Conservation (phyloP, 1,284 basidiomycete species). For the Marasmius sp. region DNA sequence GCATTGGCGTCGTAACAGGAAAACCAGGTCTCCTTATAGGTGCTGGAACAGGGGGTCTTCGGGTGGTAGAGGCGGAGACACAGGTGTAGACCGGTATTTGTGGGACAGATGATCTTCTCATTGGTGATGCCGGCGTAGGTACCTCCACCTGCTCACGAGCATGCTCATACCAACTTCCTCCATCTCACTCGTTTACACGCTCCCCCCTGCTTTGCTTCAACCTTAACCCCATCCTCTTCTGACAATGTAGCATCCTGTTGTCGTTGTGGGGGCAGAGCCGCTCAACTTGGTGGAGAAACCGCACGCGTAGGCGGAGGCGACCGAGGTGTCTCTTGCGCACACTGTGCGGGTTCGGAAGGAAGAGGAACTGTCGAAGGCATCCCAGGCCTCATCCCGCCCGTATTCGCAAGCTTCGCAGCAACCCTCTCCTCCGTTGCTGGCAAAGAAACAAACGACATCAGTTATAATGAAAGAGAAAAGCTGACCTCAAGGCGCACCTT, state of each 20-base stretch:
- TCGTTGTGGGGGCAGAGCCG: constrained; percentile 35
- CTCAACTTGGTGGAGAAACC: constrained; percentile 28
- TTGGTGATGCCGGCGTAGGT: constrained; percentile 41
- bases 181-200: constrained; percentile 38
- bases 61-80: constrained; percentile 36
- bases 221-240: constrained; percentile 48
- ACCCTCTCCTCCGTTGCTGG: constrained; percentile 66
- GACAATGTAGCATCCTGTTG: constrained; percentile 33
- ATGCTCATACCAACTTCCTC: constrained; percentile 63
- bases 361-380: constrained; percentile 26
- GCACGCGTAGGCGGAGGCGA: constrained; percentile 6
- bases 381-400: constrained; percentile 78
- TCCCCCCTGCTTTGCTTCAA: constrained; percentile 62
- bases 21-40: constrained; percentile 30
- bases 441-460: background rate
- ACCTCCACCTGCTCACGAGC: constrained; percentile 35
- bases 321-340: background rate
- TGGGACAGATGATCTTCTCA: constrained; percentile 29
- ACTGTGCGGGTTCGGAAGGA: constrained; percentile 6
- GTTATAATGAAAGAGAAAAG: too few relatives aligned
- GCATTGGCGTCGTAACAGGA: constrained; percentile 24
- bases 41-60: constrained; percentile 28
- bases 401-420: constrained; percentile 63
- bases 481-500: too few relatives aligned
- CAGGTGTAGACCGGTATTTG: background rate